Evolutionary conservation across 2,329 filamentous ascomycete species (phyloP).

Genomic region (Ophiostoma montium): DNA sequence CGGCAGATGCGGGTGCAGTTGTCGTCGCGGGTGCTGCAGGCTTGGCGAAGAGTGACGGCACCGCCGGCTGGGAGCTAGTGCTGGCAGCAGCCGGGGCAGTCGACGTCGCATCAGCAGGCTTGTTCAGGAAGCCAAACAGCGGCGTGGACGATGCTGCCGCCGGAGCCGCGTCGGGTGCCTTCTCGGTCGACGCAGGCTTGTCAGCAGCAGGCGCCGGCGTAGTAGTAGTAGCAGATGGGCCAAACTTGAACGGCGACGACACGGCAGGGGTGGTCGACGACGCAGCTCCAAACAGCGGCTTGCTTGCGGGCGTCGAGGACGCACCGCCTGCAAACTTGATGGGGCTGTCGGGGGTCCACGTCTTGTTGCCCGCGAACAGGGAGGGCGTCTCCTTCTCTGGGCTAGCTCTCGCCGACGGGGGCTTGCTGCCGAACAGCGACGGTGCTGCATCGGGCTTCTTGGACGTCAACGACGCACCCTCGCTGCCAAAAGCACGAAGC

Average conservation of each 20-base stretch:
- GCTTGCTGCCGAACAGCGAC: slow-evolving; percentile 16
- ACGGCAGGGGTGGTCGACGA: neutral
- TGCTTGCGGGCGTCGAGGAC: slow-evolving; percentile 3
- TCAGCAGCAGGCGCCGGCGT: neutral
- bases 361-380: slow-evolving; percentile 25
- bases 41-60: slow-evolving; percentile 10
- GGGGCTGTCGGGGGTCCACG: slow-evolving; percentile 34
- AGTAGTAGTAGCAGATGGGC: slow-evolving; percentile 2
- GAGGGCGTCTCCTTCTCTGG: slow-evolving; percentile 24
- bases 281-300: slow-evolving; percentile 11
- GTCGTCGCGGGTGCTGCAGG: neutral
- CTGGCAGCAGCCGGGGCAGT: neutral
- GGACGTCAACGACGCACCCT: slow-evolving; percentile 8
- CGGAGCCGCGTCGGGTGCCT: neutral
- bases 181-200: neutral
- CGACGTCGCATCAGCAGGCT: slow-evolving; percentile 3
- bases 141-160: neutral
- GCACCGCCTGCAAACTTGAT: slow-evolving; percentile 35
- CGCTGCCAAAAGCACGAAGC: slow-evolving; percentile 25
- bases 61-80: neutral
- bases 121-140: slow-evolving; percentile 3
- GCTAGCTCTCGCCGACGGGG: slow-evolving; percentile 26
- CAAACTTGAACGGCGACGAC: slow-evolving; percentile 6
- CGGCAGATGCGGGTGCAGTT: neutral
- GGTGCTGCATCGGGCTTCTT: neutral